Evolutionary conservation across 306 rosid genomes (phyloP), one percentile per base, ranked within the genome.

Genomic region (Vigna unguiculata): DNA sequence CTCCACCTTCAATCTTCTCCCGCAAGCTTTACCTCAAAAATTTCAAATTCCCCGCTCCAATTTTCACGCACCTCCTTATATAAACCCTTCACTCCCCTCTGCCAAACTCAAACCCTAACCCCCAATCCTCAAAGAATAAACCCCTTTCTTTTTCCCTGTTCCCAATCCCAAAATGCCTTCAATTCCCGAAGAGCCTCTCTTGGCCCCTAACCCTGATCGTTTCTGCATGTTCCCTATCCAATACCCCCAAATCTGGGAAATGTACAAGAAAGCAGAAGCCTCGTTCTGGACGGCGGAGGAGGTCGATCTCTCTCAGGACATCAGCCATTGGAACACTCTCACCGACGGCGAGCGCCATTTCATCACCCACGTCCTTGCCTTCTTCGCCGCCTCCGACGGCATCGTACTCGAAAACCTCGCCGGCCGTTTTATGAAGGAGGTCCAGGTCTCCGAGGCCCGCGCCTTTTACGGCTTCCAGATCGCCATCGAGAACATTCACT

Each of bases 221-320:
- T 93, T 93, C 86, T 91, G 97, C 19, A 93, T 93, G 98, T 93
- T 93, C 62, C 98, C 98, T 0, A 93, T 93, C 20, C 88, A 93
- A 3, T 93, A 86, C 84, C 98, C 97, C 0, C 83, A 90, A 40
- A 87, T 93, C 7, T 93, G 98, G 98, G 96, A 93, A 4, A 93
- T 93, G 98, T 93, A 93, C 83, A 93, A 93, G 85, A 93, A 91
- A 74, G 96, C 96, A 8, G 92, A 90, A 69, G 98, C 98, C 1
- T 93, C 98, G 0, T 93, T 90, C 78, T 88, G 98, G 97, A 90
- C 98, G 6, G 93, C 96, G 2, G 96, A 93, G 80, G 98, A 93
- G 70, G 98, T 93, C 1, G 97, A 93, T 11, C 90, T 93, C 45
- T 86, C 92, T 0, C 86, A 83, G 49, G 97, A 93, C 61, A 2